A percentile compares a stretch with the other conserved stretches of the same genome.
Conservation (phyloP, 257 asterid species). For the Petunia axillaris region DNA sequence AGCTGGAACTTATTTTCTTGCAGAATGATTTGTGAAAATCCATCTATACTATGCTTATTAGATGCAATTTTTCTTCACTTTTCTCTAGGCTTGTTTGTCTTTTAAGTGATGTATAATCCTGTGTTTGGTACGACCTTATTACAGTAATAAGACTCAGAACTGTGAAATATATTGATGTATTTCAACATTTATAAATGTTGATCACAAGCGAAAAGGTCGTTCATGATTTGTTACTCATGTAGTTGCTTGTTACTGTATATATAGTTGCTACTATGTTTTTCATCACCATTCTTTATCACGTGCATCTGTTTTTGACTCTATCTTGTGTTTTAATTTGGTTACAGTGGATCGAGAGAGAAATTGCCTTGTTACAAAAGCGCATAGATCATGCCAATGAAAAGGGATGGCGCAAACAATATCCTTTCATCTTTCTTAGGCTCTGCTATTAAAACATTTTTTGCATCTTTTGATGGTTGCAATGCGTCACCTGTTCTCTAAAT, state of each 20-base stretch:
- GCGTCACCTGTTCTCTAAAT: constrained; percentile 15
- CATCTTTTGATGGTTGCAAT: constrained; percentile 17
- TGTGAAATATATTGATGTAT: neutral
- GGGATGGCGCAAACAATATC: constrained; percentile 96
- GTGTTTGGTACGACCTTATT: neutral
- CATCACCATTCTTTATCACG: constrained; percentile 16
- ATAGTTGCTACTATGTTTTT: constrained; percentile 11
- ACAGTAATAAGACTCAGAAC: neutral
- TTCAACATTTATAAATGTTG: too few relatives aligned
- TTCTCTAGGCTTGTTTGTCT: neutral
- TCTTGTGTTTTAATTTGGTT: constrained; percentile 37
- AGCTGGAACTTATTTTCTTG: constrained; percentile 19
- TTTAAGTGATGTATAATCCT: constrained; percentile 8
- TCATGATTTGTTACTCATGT: constrained; percentile 14
- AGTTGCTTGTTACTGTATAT: constrained; percentile 17
- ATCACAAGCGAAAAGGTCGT: neutral
- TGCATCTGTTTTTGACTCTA: constrained; percentile 20
- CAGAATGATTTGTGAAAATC: constrained; percentile 15
- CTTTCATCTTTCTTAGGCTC: constrained; percentile 48
- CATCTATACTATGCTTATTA: neutral
- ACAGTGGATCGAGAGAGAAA: constrained; percentile 79
- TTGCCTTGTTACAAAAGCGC: constrained; percentile 52
- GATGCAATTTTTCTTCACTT: constrained; percentile 2
- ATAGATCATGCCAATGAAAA: constrained; percentile 89
- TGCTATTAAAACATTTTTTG: constrained; percentile 5